Base-by-base conservation (phyloP, 768 basidiomycete genomes). In the Xerocomus brunneocitrinus region DNA sequence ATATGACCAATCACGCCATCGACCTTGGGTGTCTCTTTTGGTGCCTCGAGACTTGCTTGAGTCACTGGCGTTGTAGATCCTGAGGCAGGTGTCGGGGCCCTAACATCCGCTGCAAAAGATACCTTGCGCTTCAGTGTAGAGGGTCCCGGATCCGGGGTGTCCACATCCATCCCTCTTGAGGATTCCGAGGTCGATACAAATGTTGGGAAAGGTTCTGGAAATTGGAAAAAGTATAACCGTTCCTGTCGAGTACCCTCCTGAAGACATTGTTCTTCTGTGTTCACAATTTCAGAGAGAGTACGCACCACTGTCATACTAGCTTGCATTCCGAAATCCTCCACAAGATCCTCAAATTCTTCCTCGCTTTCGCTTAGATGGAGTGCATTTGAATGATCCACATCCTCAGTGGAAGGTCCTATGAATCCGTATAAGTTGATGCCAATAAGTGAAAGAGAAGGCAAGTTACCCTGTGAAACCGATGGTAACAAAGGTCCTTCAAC, bases 201-300 rank as follows among this genome's bases (percentile, higher is more conserved):
- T 5, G 74, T 77, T 0, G 93, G 92, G 69, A 97, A 94, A 0
- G 91, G 89, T 8, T 75, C 67, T 0, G 94, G 94, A 62, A 95
- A 95, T 65, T 95, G 92, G 73, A 95, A 94, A 60, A 93, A 85
- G 63, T 89, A 95, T 4, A 95, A 71, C 19, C 79, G 76, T 50
- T 90, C 85, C 67, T 83, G 84, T 49, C 76, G 76, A 35, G 78
- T 58, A 47, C 73, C 65, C 27, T 74, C 80, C 83, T 85, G 60
- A 22, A 43, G 16, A 40, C 30, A 48, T 6, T n/a, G 0, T 22
- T 55, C 36, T 28, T 44, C 22, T 24, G 25, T 19, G 38, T 47
- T 44, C 49, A 27, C 36, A 19, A 44, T 39, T n/a, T 12, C 19
- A 28, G 40, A 34, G 42, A 34, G 39, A 38, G 24, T 35, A 58